These are phyloP conservation scores for Candida patagonica DNA, from an alignment of 805 yeast species.

Conservation along the genomic window DNA sequence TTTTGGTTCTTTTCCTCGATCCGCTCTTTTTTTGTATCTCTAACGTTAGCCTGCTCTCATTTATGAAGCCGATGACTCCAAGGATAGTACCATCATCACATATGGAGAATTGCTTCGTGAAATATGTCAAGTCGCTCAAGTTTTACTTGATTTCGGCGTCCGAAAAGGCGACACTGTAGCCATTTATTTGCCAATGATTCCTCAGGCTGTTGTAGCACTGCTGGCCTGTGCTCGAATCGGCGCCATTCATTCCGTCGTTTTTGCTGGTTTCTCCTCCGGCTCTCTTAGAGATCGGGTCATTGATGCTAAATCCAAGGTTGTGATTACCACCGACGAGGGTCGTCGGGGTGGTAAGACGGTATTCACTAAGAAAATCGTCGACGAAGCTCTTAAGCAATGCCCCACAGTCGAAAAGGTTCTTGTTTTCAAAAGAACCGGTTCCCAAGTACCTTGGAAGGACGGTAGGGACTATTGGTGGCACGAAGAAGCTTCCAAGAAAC, in stretches of 20 bases:
- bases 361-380: constrained; percentile 88
- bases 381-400: constrained; percentile 76
- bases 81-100: constrained; percentile 62
- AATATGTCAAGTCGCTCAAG: constrained; percentile 80
- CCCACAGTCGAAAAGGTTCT: constrained; percentile 68
- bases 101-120: constrained; percentile 79
- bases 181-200: constrained; percentile 94
- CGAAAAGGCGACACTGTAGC: constrained; percentile 94
- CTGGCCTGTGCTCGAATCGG: constrained; percentile 90
- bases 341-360: constrained; percentile 93
- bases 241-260: constrained; percentile 91
- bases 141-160: constrained; percentile 77
- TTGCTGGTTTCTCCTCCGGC: constrained; percentile 94
- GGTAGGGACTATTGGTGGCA: constrained; percentile 96
- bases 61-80: constrained; percentile 90
- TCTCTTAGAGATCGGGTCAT: constrained; percentile 83
- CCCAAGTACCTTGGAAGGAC: constrained; percentile 56
- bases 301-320: constrained; percentile 77
- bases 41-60: constrained; percentile 34
- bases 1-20: neutral
- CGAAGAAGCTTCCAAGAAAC: constrained; percentile 71
- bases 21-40: neutral
- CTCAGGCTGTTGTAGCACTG: constrained; percentile 91
- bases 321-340: constrained; percentile 92
- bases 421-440: constrained; percentile 84